Conservation (phyloP, 148 eudicot genomes). For the Beta vulgaris region DNA sequence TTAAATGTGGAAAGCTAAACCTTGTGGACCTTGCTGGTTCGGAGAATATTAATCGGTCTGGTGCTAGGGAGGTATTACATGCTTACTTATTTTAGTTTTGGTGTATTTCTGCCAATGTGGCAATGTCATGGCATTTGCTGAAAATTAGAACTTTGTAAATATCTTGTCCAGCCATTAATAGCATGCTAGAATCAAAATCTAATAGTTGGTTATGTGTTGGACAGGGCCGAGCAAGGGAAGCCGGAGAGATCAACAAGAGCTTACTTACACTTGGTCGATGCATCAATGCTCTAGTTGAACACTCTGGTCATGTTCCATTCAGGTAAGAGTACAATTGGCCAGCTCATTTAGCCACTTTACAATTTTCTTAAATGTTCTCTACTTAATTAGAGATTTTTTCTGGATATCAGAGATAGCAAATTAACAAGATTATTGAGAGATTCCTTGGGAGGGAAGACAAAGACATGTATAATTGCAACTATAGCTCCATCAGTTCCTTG, state of each 20-base stretch:
- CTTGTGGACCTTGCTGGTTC: constrained; percentile 99
- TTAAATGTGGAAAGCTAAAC: constrained; percentile 96
- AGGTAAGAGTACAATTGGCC: constrained; percentile 42
- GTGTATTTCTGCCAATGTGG: not conserved
- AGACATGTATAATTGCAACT: constrained; percentile 97
- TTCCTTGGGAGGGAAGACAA: constrained; percentile 97
- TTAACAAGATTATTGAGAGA: constrained; percentile 92
- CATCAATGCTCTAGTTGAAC: constrained; percentile 95
- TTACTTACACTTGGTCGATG: constrained; percentile 96
- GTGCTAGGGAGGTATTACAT: constrained; percentile 84
- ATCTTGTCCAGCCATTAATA: not conserved
- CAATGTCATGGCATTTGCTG: not conserved
- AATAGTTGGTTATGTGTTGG: constrained; percentile 17
- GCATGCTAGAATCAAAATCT: constrained; percentile 7
- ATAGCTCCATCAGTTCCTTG: constrained; percentile 84
- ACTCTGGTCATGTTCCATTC: constrained; percentile 92
- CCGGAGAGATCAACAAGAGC: constrained; percentile 98
- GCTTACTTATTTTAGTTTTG: not conserved
- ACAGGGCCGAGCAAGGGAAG: constrained; percentile 98
- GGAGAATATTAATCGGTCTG: constrained; percentile 96
- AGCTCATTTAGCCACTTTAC: not conserved
- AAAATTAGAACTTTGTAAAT: not conserved
- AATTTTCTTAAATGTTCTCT: not conserved
- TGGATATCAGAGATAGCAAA: constrained; percentile 78
- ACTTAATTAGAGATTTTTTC: not conserved